phyloP scores from a whole-genome alignment of 2,329 filamentous ascomycete species.

The Fusarium annulatum region DNA sequence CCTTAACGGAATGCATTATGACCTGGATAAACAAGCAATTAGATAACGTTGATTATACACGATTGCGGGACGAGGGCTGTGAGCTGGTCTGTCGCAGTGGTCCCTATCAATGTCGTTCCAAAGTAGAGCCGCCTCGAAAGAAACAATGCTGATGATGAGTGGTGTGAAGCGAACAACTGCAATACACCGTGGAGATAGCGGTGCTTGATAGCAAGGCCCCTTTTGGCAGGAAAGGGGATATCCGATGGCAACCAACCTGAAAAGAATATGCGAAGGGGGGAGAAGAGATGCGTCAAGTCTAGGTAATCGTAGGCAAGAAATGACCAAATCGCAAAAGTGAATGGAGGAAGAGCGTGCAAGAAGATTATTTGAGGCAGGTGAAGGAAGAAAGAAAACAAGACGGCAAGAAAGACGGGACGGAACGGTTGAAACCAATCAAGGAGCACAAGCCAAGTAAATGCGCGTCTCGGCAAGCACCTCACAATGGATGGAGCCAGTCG shows the following conservation, averaged over 20 bases:
- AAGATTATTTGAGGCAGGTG: constrained; percentile 6
- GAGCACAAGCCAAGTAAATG: constrained; percentile 38
- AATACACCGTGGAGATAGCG: neutral
- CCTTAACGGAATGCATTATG: constrained; percentile 60
- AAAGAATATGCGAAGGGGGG: constrained; percentile 20
- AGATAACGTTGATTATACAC: constrained; percentile 20
- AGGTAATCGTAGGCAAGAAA: constrained; percentile 10
- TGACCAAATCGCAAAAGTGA: constrained; percentile 5
- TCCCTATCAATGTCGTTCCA: constrained; percentile 27
- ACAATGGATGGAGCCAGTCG: constrained; percentile 10
- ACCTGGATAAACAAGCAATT: constrained; percentile 40
- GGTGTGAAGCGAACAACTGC: neutral
- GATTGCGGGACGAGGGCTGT: neutral
- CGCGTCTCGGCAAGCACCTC: constrained; percentile 34
- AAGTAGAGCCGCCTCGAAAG: constrained; percentile 8
- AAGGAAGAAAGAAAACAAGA: constrained; percentile 35
- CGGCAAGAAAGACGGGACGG: constrained; percentile 21
- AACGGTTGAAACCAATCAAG: constrained; percentile 29
- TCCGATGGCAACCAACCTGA: constrained; percentile 38
- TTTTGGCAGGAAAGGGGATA: neutral
- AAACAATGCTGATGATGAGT: constrained; percentile 21
- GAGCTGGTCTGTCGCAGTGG: neutral
- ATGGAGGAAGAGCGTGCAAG: constrained; percentile 21
- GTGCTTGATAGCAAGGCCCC: constrained; percentile 5
- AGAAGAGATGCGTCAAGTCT: constrained; percentile 18